phyloP scores from a whole-genome alignment of 352 stramenopile genomes.

The Paralagenidium karlingii region DNA sequence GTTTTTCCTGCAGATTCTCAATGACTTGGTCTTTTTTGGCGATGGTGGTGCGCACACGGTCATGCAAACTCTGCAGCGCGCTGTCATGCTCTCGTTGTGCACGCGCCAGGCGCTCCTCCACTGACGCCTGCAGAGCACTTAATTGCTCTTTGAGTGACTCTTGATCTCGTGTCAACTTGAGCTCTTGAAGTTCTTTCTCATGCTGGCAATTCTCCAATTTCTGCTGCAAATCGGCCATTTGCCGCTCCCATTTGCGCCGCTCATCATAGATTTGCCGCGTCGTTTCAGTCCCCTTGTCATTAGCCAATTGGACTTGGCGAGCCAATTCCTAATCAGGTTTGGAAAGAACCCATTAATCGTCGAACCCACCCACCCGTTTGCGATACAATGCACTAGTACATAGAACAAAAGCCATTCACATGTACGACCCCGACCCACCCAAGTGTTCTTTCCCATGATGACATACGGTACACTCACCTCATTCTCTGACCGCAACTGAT shows the following conservation, averaged over 20 bases:
- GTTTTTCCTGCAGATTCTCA: conserved; percentile 42
- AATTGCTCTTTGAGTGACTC: conserved; percentile 36
- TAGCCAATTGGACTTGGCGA: conserved; percentile 20
- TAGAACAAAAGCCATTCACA: neutral
- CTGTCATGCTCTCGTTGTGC: conserved; percentile 36
- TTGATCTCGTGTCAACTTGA: no score
- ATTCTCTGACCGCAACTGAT: conserved; percentile 33
- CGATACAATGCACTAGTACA: neutral
- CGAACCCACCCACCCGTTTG: no score
- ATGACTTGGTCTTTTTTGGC: conserved; percentile 58
- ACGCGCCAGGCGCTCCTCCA: conserved; percentile 25
- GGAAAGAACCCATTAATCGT: no score
- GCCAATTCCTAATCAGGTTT: conserved; percentile 12
- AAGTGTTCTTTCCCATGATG: no score
- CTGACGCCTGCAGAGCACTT: conserved; percentile 18
- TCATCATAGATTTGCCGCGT: conserved; percentile 45
- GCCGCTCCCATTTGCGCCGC: conserved; percentile 9
- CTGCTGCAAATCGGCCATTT: neutral
- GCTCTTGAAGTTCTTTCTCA: neutral
- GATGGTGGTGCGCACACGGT: conserved; percentile 53
- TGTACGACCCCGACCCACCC: no score
- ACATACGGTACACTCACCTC: no score
- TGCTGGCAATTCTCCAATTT: neutral
- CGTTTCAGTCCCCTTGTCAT: conserved; percentile 38
- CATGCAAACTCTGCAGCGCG: conserved; percentile 44